A percentile compares a stretch with the other conserved stretches of the same genome.
Conservation (phyloP, 140 eudicot genomes). For the Oenanthe javanica region DNA sequence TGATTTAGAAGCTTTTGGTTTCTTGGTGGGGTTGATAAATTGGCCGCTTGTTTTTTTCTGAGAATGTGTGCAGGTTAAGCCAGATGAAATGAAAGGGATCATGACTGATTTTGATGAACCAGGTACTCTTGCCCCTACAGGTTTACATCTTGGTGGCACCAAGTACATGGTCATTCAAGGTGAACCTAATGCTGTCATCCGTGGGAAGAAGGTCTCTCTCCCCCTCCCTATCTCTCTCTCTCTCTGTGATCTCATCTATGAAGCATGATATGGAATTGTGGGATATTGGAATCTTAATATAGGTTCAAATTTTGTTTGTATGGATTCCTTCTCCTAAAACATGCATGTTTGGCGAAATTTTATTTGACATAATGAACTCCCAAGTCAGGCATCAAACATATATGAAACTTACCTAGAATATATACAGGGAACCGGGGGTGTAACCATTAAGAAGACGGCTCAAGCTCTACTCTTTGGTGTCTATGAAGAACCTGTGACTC, state of each 20-base stretch:
- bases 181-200: slow-evolving; percentile 68
- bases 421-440: slow-evolving; percentile 56
- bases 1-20: not conserved
- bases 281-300: not conserved
- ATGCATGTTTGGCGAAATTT: not conserved
- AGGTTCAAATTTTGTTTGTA: not conserved
- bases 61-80: slow-evolving; percentile 41
- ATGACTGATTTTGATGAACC: slow-evolving; percentile 50
- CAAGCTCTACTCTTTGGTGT: slow-evolving; percentile 68
- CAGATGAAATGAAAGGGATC: slow-evolving; percentile 51
- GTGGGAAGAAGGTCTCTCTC: slow-evolving; percentile 59
- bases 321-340: not conserved
- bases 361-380: not conserved
- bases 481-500: slow-evolving; percentile 74
- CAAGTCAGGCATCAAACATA: not conserved
- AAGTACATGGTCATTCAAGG: slow-evolving; percentile 83
- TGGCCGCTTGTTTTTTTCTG: not conserved
- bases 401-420: not conserved
- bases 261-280: not conserved
- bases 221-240: not conserved
- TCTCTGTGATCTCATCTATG: too few relatives aligned
- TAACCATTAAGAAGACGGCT: slow-evolving; percentile 63
- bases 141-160: slow-evolving; percentile 52
- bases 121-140: slow-evolving; percentile 71
- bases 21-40: not conserved